These are phyloP conservation scores for Lachnellula arida DNA, from an alignment of 2,329 filamentous ascomycete species.

Conservation along the genomic window DNA sequence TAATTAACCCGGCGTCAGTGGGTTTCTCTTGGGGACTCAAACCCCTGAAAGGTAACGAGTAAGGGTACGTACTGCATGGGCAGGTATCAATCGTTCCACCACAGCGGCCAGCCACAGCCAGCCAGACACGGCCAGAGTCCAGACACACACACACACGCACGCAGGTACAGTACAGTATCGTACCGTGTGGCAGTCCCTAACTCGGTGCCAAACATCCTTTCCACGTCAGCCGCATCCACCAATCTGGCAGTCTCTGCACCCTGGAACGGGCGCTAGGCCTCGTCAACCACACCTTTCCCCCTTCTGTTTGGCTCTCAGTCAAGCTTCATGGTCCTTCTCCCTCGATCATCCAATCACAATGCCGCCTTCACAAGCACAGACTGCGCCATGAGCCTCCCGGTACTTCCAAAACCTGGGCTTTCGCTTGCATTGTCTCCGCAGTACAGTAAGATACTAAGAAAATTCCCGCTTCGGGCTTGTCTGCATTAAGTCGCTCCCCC, in stretches of 20 bases:
- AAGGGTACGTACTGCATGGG: neutral
- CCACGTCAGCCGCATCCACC: slow-evolving; percentile 11
- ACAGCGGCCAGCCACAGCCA: neutral
- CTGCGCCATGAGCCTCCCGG: slow-evolving; percentile 17
- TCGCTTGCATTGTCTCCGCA: slow-evolving; percentile 13
- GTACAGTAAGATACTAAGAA: too few relatives aligned
- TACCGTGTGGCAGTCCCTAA: neutral
- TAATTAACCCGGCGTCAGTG: neutral
- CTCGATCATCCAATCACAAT: neutral
- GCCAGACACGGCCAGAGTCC: neutral
- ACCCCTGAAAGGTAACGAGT: neutral
- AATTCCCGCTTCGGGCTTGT: slow-evolving; percentile 11
- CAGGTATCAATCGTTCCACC: too few relatives aligned
- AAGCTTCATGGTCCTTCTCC: neutral
- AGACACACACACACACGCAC: neutral
- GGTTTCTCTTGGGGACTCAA: neutral
- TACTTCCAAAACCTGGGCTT: slow-evolving; percentile 6
- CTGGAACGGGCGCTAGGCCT: neutral
- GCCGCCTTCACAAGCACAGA: slow-evolving; percentile 12
- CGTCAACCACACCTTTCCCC: neutral
- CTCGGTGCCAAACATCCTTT: neutral
- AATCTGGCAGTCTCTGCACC: neutral
- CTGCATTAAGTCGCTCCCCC: slow-evolving; percentile 19
- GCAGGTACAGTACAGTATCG: neutral
- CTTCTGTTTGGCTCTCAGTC: too few relatives aligned